Evolutionary conservation across 2,329 filamentous ascomycete species (phyloP), one percentile per base, ranked within the genome.

Genomic region (Cercospora zeae-maydis): DNA sequence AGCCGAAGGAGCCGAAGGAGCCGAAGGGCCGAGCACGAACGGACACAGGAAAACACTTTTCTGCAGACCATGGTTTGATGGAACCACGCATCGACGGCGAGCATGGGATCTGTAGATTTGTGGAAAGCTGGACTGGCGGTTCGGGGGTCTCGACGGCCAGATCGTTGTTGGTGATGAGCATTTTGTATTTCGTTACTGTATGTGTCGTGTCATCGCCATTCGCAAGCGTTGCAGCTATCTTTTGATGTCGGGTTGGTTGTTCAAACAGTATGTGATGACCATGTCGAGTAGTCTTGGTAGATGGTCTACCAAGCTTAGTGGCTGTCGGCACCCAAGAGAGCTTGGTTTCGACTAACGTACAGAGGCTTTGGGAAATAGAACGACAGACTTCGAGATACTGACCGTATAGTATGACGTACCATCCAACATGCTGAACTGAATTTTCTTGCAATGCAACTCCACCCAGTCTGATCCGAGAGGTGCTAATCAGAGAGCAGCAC

Each of bases 221-320:
- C 47, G 39, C 39, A 45, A 16, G 4, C 5, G 16, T 45, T 11
- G 39, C 19, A 24, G 19, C 19, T 45, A 21, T 45, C 39, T 27
- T 27, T 6, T 27, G 6, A 27, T 6, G 6, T 27, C 3, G 24
- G 24, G 24, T 27, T 27, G n/a, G n/a, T n/a, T n/a, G n/a, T n/a
- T n/a, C n/a, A n/a, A n/a, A n/a, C n/a, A n/a, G n/a, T n/a, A n/a
- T n/a, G n/a, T n/a, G n/a, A n/a, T n/a, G n/a, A n/a, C n/a, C n/a
- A 51, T 30, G 47, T 27, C 47, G n/a, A n/a, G n/a, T 30, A 7
- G 47, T 27, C 24, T 14, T 42, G 47, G 47, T 27, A 51, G n/a
- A n/a, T n/a, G n/a, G n/a, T n/a, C n/a, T 33, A 52, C 47, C 45
- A 62, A 62, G 54, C 60, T 62, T 27, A 47, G 27, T 34, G 33